Evolutionary conservation across 1,284 basidiomycete genomes (phyloP).

Genomic region (Apiotrichum brassicae): DNA sequence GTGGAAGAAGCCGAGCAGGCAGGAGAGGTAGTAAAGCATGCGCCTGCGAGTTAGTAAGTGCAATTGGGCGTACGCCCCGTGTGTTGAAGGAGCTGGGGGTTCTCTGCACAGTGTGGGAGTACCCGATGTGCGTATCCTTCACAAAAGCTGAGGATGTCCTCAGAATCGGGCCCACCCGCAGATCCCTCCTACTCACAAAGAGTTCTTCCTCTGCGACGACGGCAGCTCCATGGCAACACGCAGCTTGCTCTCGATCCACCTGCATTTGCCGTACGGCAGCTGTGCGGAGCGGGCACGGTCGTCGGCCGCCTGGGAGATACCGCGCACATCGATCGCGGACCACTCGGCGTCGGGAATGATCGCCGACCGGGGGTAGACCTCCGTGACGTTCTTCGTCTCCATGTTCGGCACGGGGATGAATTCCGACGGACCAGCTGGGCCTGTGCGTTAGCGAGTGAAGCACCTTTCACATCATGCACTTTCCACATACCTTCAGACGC

Average conservation of each 20-base stretch:
- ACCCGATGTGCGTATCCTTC: no score
- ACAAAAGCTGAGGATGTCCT: no score
- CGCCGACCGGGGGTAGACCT: constrained; percentile 67
- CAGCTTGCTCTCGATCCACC: constrained; percentile 55
- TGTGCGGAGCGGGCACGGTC: constrained; percentile 53
- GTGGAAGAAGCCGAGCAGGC: constrained; percentile 64
- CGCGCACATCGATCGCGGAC: constrained; percentile 34
- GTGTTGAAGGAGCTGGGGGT: no score
- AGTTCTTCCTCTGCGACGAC: constrained; percentile 48
- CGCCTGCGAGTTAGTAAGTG: constrained; percentile 52
- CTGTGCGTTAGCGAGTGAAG: constrained; percentile 1
- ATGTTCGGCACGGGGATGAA: constrained; percentile 67
- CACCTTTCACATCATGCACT: not conserved
- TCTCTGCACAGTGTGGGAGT: no score
- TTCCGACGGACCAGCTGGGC: constrained; percentile 26
- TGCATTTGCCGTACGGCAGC: constrained; percentile 59
- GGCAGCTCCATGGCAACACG: constrained; percentile 20
- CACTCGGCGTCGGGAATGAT: constrained; percentile 69
- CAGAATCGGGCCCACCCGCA: no score
- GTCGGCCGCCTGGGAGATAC: constrained; percentile 56
- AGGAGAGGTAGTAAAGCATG: constrained; percentile 68
- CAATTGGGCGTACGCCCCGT: not conserved
- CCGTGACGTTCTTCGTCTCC: constrained; percentile 58
- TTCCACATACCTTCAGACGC: constrained; percentile 43
- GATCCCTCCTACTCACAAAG: constrained; percentile 50